Evolutionary conservation across 2,329 filamentous ascomycete species (phyloP), one percentile per base, ranked within the genome.

Genomic region (Colletotrichum trifolii): DNA sequence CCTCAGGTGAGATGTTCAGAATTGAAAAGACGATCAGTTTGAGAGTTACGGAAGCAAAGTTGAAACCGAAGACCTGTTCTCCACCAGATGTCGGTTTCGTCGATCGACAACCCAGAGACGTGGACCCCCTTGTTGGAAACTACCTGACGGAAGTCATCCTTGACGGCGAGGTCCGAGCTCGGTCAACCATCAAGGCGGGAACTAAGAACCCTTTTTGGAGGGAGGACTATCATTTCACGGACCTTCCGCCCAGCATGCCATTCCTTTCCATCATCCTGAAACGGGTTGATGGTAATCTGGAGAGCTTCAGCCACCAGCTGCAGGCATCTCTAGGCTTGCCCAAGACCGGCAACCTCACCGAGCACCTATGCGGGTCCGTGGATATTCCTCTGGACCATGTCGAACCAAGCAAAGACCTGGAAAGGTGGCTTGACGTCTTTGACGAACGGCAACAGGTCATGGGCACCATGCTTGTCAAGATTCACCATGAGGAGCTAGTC

Each of bases 401-500:
- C 13, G 92, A 95, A 42, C 84, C 87, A 0, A 90, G 89, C 13
- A 91, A 91, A 72, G 91, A 95, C 62, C 85, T 90, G 39, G 95
- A 98, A 76, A 91, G 94, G 72, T 97, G 94, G 95, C 91, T 93
- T 81, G 91, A 90, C 13, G 87, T 97, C 25, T 78, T 90, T 53
- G 93, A 97, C 72, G 89, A 91, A 69, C 89, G 87, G 68, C 89
- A 92, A 66, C 90, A 94, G 70, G 82, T 85, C 1, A 86, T 97
- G 53, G 95, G 94, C 35, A 93, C 94, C 67, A 91, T 97, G 81
- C 84, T 97, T 55, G 87, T 97, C 77, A 93, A 89, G 73, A 84
- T 96, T 25, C 89, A 90, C 48, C 89, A 96, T 69, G 93, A 97
- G 59, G 95, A 99, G 77, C 88, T 96, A 54, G 91, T 97, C 7